Percentiles rank a stretch among this genome's conserved stretches.
phyloP scores from a whole-genome alignment of 306 rosid genomes.

The Psophocarpus tetragonolobus region DNA sequence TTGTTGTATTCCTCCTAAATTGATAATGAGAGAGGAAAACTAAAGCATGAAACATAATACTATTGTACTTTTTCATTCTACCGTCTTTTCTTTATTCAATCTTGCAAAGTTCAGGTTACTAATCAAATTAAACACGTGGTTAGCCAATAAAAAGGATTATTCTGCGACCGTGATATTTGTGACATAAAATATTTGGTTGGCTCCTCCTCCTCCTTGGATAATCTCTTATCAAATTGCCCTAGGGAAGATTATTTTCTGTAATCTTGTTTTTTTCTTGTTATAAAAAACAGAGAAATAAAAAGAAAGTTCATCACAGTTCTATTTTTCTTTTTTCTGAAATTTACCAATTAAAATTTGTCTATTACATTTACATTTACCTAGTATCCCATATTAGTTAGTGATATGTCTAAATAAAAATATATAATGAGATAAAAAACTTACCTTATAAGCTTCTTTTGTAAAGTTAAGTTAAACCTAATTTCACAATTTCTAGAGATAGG shows the following conservation, averaged over 20 bases:
- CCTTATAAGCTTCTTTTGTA: too few species aligned
- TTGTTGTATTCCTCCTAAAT: background rate
- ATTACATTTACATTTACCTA: background rate
- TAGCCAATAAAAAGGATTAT: background rate
- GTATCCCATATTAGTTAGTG: too few species aligned
- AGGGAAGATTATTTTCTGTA: background rate
- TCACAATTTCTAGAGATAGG: too few species aligned
- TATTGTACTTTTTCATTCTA: too few species aligned
- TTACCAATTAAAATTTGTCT: background rate
- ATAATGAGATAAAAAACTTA: too few species aligned
- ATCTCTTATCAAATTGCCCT: background rate
- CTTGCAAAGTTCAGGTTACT: background rate
- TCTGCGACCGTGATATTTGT: too few species aligned
- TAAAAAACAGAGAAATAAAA: background rate
- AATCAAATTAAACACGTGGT: background rate
- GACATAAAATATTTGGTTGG: too few species aligned
- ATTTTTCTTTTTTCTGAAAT: background rate
- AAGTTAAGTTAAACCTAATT: too few species aligned
- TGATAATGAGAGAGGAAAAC: background rate
- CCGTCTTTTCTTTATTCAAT: too few species aligned
- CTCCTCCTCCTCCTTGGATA: background rate
- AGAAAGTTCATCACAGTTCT: background rate
- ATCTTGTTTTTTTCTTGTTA: background rate
- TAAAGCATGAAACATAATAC: too few species aligned
- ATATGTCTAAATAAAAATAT: too few species aligned